Percentiles rank a stretch among this genome's conserved stretches.
Conservation (phyloP, 2,329 filamentous ascomycete species). For the Xenoacremonium recifei region DNA sequence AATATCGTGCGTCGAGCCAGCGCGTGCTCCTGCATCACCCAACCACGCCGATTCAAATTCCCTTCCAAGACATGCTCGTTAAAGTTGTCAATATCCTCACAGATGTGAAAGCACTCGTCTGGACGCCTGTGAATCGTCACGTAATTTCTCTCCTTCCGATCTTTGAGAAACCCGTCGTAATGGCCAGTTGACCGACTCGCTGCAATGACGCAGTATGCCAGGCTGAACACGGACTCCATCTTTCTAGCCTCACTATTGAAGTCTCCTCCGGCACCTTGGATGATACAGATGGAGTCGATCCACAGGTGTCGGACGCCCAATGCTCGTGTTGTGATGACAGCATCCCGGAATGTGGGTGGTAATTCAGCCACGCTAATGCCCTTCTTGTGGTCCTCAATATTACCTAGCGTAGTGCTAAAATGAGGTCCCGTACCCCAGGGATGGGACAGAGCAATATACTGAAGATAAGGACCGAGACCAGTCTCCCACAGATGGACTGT, state of each 20-base stretch:
- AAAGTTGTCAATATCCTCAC: conserved; percentile 15
- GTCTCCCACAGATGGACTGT: neutral
- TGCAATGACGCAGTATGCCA: conserved; percentile 17
- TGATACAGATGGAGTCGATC: conserved; percentile 15
- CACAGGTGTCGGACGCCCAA: conserved; percentile 12
- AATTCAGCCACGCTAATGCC: conserved; percentile 1
- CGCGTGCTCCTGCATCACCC: conserved; percentile 12
- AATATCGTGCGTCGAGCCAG: conserved; percentile 16
- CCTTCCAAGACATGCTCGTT: conserved; percentile 10
- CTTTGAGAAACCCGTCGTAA: conserved; percentile 1
- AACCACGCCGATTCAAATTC: conserved; percentile 6
- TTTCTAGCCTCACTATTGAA: conserved; percentile 6
- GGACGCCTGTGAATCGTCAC: conserved; percentile 1
- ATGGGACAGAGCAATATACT: neutral
- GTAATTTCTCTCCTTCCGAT: conserved; percentile 1
- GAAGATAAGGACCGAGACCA: neutral
- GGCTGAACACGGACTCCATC: conserved; percentile 8
- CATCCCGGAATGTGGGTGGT: conserved; percentile 10
- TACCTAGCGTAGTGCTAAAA: neutral
- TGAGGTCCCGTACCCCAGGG: neutral
- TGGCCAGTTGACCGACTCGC: neutral
- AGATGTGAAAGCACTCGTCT: conserved; percentile 5
- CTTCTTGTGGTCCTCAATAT: neutral
- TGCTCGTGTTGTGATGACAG: conserved; percentile 3
- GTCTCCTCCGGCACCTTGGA: conserved; percentile 9